Percentiles rank a stretch among this genome's conserved stretches.
These are phyloP conservation scores for Penicillium sp. DNA, from an alignment of 2,329 filamentous ascomycete genomes.

Conservation along the genomic window DNA sequence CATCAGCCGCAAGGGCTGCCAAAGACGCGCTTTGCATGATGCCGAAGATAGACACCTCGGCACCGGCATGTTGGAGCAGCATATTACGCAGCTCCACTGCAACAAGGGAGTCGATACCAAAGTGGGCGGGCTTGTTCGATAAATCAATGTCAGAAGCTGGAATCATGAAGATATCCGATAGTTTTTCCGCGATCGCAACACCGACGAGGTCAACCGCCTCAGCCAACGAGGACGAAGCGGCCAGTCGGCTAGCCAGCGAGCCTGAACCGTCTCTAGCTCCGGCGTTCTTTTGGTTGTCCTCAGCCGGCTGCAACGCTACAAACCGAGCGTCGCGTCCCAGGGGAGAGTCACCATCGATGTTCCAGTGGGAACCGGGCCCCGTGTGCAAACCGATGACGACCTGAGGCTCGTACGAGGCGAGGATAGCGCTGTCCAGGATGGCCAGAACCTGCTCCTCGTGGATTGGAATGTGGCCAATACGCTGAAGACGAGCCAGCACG, in stretches of 20 bases:
- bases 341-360: background rate
- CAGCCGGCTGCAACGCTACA: background rate
- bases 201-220: constrained; percentile 20
- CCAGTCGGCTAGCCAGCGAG: background rate
- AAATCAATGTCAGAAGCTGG: constrained; percentile 7
- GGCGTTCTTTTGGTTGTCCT: background rate
- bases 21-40: constrained; percentile 11
- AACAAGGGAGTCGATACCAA: constrained; percentile 46
- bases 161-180: constrained; percentile 38
- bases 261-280: background rate
- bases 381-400: background rate
- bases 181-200: constrained; percentile 28
- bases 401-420: background rate
- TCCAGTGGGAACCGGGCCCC: constrained; percentile 1
- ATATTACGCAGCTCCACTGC: constrained; percentile 46
- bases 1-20: constrained; percentile 1
- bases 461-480: constrained; percentile 19
- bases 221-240: background rate
- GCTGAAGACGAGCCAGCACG: background rate
- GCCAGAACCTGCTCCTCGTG: constrained; percentile 23
- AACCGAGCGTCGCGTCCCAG: background rate
- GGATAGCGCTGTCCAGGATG: constrained; percentile 6
- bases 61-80: background rate
- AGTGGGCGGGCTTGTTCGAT: background rate
- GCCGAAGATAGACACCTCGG: constrained; percentile 9